phyloP scores from a whole-genome alignment of 2,329 filamentous ascomycete species.

The Chrysosphaeria jannelii region DNA sequence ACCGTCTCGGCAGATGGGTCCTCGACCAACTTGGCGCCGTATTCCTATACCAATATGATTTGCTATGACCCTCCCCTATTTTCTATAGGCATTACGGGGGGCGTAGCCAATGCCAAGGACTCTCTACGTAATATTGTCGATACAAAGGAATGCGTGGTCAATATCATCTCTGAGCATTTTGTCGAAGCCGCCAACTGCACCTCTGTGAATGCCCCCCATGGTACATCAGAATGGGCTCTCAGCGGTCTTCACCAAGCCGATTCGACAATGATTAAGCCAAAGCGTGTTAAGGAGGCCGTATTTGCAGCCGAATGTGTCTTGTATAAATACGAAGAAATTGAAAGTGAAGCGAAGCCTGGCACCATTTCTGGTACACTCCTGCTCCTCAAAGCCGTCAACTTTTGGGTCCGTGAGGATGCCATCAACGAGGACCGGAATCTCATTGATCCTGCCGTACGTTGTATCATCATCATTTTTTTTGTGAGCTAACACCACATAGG shows the following conservation, averaged over 20 bases:
- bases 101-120: conserved; percentile 35
- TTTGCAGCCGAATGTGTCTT: conserved; percentile 61
- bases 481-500: conserved; percentile 9
- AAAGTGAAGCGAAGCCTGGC: conserved; percentile 36
- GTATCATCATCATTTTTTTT: conserved; percentile 3
- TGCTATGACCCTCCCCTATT: conserved; percentile 73
- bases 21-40: conserved; percentile 51
- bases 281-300: conserved; percentile 54
- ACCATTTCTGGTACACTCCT: conserved; percentile 46
- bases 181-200: conserved; percentile 70
- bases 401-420: conserved; percentile 76
- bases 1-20: conserved; percentile 25
- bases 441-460: conserved; percentile 35
- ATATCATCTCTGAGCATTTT: conserved; percentile 62
- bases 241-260: conserved; percentile 39
- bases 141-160: conserved; percentile 50
- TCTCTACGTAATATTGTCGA: conserved; percentile 44
- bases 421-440: conserved; percentile 46
- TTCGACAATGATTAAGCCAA: conserved; percentile 24
- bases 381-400: conserved; percentile 55
- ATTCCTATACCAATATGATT: conserved; percentile 62
- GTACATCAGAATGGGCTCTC: conserved; percentile 49
- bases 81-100: conserved; percentile 20
- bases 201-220: conserved; percentile 47
- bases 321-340: conserved; percentile 46